Percentiles rank a stretch among this genome's conserved stretches.
These are phyloP conservation scores for Podila epicladia DNA, from an alignment of 192 early-diverging fungal species.

Conservation along the genomic window DNA sequence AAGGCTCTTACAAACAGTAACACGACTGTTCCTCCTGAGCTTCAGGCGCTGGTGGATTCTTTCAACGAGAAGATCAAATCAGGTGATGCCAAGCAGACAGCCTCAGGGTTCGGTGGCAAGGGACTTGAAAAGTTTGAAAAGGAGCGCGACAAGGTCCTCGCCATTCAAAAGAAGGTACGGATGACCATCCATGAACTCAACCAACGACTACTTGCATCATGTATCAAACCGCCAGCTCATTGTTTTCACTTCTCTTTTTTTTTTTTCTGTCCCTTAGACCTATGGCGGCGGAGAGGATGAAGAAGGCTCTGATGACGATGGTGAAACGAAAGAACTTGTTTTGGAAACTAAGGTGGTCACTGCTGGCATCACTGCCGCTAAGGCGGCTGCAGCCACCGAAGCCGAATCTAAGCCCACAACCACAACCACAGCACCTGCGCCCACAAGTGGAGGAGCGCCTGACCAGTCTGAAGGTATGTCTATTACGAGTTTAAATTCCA, in stretches of 20 bases:
- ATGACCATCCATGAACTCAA: too few species aligned
- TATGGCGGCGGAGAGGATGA: conserved; percentile 79
- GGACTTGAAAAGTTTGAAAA: conserved; percentile 95
- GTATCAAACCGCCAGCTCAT: background rate
- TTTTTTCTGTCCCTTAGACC: conserved; percentile 45
- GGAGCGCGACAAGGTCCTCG: conserved; percentile 89
- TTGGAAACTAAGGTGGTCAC: conserved; percentile 54
- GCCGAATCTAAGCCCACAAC: conserved; percentile 10
- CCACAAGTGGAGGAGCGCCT: conserved; percentile 2
- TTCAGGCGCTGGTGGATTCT: conserved; percentile 81
- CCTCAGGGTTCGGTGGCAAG: conserved; percentile 95
- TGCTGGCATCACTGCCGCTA: conserved; percentile 49
- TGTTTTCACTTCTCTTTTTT: conserved; percentile 12
- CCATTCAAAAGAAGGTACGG: conserved; percentile 85
- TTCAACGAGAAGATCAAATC: conserved; percentile 84
- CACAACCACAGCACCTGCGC: background rate
- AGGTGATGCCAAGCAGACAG: conserved; percentile 73
- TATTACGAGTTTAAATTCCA: background rate
- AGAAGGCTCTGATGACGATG: conserved; percentile 75
- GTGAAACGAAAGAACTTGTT: conserved; percentile 52
- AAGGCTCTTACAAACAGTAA: conserved; percentile 88
- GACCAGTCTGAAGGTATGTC: conserved; percentile 29
- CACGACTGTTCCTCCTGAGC: conserved; percentile 75
- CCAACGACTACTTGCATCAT: background rate
- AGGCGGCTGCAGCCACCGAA: conserved; percentile 37